Base-by-base conservation (phyloP, 768 basidiomycete species). In the Phanerochaete carnosa region DNA sequence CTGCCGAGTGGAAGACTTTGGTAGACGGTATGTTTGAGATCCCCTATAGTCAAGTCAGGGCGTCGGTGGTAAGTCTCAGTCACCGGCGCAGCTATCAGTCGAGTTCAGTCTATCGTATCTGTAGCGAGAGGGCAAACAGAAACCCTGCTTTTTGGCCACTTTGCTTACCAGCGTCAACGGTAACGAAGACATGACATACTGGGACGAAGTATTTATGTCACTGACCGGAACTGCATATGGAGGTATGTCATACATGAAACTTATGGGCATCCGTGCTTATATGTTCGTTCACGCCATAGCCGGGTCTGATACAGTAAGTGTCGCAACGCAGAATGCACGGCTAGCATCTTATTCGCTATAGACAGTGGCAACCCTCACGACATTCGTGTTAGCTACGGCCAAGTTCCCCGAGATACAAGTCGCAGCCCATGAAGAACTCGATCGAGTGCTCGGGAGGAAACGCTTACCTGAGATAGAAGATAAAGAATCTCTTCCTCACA, bases 391-490 rank as follows among this genome's bases (percentile, higher is more conserved):
- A 12, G 68, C 62, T 9, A 68, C 68, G 69, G 55, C 62, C 49
- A 64, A 64, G 61, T 59, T 65, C 50, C 72, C 66, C 3, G 55
- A 57, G 1, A 49, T 45, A 11, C 61, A 62, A 39, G 25, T 25
- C 2, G 55, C 56, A 11, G 61, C 61, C 5, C 61, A 62, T n/a
- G 49, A 25, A 50, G 69, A 73, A 53, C 60, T 73, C 39, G 90
- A 92, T 66, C 59, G 66, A 1, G 81, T 88, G 15, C 74, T 86
- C 35, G 54, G 61, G 5, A 57, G 68, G 30, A 79, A 80, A 43
- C 77, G 88, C 6, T 74, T 90, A 22, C 90, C 90, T 0, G 77
- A 74, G 0, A 80, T 87, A 60, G 75, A 72, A 35, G 89, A 90
- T 68, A 75, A 86, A 2, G 60, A 70, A 1, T 75, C 70, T 1